Evolutionary conservation across 169 alveolate genomes (phyloP).

Genomic region (Plasmodium gaboni): DNA sequence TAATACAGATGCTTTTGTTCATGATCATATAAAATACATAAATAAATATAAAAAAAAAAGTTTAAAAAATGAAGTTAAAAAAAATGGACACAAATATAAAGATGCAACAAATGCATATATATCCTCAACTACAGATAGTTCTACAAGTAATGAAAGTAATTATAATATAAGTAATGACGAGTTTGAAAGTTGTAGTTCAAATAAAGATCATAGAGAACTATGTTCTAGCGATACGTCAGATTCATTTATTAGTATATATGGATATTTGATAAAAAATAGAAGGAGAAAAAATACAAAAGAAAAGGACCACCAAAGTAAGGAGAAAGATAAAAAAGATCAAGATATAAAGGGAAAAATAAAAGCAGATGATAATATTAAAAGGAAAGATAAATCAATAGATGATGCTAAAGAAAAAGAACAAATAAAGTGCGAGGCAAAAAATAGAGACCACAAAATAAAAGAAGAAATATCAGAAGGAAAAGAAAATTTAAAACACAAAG

Average conservation of each 20-base stretch:
- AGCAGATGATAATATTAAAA: neutral
- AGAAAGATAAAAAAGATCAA: neutral
- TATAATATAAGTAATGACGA: constrained; percentile 36
- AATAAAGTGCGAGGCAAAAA: neutral
- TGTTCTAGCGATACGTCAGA: constrained; percentile 37
- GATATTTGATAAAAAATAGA: constrained; percentile 47
- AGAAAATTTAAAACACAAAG: neutral
- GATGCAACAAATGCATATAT: constrained; percentile 12
- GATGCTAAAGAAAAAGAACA: neutral
- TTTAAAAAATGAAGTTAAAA: constrained; percentile 10
- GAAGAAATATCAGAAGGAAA: neutral
- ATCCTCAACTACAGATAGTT: constrained; percentile 66
- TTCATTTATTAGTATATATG: constrained; percentile 60
- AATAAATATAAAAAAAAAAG: constrained; percentile 26
- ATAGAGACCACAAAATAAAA: neutral
- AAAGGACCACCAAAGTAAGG: constrained; percentile 4
- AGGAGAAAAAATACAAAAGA: constrained; percentile 14
- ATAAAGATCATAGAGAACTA: constrained; percentile 21
- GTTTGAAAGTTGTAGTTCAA: constrained; percentile 40
- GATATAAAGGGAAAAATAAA: neutral
- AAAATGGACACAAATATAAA: constrained; percentile 8
- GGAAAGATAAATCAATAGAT: neutral
- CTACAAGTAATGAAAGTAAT: constrained; percentile 44
- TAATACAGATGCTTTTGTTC: constrained; percentile 24
- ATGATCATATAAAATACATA: constrained; percentile 15